These are phyloP conservation scores for Coemansia sp. DNA, from an alignment of 192 early-diverging fungal species.

Conservation along the genomic window DNA sequence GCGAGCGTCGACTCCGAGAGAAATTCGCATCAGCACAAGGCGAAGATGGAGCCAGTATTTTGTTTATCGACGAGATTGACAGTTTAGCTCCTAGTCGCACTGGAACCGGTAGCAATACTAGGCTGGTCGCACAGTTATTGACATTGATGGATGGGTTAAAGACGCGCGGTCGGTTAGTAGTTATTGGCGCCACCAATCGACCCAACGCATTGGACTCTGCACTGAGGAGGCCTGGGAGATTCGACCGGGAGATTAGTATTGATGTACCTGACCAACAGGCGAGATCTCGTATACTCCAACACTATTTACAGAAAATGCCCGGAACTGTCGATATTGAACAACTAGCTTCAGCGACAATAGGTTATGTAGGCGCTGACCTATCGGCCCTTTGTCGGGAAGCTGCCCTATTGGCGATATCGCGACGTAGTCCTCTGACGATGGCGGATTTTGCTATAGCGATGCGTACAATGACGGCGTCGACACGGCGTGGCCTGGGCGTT, in stretches of 20 bases:
- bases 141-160: slow-evolving; percentile 99
- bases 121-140: slow-evolving; percentile 94
- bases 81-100: slow-evolving; percentile 37
- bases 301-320: not conserved
- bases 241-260: slow-evolving; percentile 99
- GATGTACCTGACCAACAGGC: slow-evolving; percentile 32
- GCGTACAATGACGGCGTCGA: slow-evolving; percentile 66
- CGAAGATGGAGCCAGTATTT: slow-evolving; percentile 61
- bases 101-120: slow-evolving; percentile 72
- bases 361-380: slow-evolving; percentile 95
- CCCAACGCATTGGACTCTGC: slow-evolving; percentile 98
- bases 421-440: slow-evolving; percentile 44
- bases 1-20: slow-evolving; percentile 74
- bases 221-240: slow-evolving; percentile 88
- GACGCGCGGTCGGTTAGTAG: slow-evolving; percentile 91
- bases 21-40: slow-evolving; percentile 72
- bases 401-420: slow-evolving; percentile 46
- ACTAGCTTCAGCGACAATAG: slow-evolving; percentile 42
- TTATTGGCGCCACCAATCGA: slow-evolving; percentile 98
- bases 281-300: not conserved
- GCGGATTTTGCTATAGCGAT: slow-evolving; percentile 70
- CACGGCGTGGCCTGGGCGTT: slow-evolving; percentile 68
- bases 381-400: slow-evolving; percentile 83
- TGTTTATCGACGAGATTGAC: slow-evolving; percentile 98
- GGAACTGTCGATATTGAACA: slow-evolving; percentile 57